phyloP scores from a whole-genome alignment of 139 green algal species.

The Asterochloris sp. region DNA sequence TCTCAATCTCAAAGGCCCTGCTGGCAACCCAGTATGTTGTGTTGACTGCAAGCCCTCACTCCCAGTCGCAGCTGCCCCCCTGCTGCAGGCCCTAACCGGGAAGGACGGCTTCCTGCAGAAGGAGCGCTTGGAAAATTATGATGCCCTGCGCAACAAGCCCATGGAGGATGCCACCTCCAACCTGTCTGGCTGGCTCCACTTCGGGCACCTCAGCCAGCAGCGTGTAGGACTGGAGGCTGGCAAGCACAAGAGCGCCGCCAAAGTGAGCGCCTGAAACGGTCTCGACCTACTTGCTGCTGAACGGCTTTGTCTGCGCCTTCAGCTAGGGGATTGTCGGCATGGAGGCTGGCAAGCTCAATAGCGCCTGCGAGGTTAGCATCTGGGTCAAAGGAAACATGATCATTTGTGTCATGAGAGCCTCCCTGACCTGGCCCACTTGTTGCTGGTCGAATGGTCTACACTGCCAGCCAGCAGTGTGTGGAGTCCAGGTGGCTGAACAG shows the following conservation, averaged over 20 bases:
- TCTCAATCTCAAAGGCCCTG: not conserved
- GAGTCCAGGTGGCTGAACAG: too few relatives aligned
- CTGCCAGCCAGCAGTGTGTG: too few relatives aligned
- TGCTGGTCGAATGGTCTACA: too few relatives aligned
- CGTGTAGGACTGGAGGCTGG: slow-evolving; percentile 78
- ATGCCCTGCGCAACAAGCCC: slow-evolving; percentile 86
- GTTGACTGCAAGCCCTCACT: too few relatives aligned
- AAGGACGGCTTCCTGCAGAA: slow-evolving; percentile 72
- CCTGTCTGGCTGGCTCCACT: slow-evolving; percentile 92
- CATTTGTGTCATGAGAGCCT: too few relatives aligned
- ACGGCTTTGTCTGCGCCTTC: too few relatives aligned
- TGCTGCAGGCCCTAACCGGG: slow-evolving; percentile 43
- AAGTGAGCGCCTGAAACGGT: slow-evolving; percentile 20
- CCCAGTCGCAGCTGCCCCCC: not conserved
- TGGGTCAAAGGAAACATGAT: too few relatives aligned
- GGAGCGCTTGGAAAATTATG: slow-evolving; percentile 67
- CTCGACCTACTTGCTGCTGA: not conserved
- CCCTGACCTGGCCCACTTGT: too few relatives aligned
- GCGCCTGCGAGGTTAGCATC: too few relatives aligned
- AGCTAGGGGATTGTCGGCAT: too few relatives aligned
- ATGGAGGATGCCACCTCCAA: slow-evolving; percentile 55
- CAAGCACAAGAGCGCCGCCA: slow-evolving; percentile 58
- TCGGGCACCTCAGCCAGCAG: slow-evolving; percentile 80
- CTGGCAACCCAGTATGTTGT: too few relatives aligned
- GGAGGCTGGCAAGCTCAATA: too few relatives aligned